These are phyloP conservation scores for Agapanthus africanus DNA, from an alignment of 106 monocot species.

Conservation along the genomic window DNA sequence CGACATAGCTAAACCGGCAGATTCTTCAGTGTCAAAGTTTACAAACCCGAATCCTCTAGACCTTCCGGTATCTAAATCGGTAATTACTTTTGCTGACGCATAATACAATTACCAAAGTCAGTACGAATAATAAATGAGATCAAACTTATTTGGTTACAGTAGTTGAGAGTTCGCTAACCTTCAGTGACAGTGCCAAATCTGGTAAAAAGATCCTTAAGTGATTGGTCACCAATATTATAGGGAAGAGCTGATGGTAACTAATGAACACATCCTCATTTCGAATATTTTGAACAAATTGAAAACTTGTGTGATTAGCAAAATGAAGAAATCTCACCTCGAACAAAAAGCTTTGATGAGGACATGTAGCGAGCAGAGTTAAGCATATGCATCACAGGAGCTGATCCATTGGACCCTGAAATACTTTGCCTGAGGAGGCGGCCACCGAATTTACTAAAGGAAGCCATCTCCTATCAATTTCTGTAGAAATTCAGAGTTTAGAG, in stretches of 20 bases:
- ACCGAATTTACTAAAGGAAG: slow-evolving; percentile 33
- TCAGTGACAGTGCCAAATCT: slow-evolving; percentile 76
- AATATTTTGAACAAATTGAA: background rate
- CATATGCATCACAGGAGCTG: slow-evolving; percentile 10
- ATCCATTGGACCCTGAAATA: background rate
- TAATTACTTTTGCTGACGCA: slow-evolving; percentile 66
- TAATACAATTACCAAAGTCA: background rate
- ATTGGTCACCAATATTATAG: slow-evolving; percentile 51
- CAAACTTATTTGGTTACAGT: too few species aligned
- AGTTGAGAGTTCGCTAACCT: slow-evolving; percentile 59
- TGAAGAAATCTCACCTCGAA: slow-evolving; percentile 36
- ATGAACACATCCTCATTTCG: background rate
- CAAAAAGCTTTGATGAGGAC: slow-evolving; percentile 44
- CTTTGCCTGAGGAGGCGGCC: slow-evolving; percentile 20
- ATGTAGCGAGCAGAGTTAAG: slow-evolving; percentile 27
- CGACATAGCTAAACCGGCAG: slow-evolving; percentile 51
- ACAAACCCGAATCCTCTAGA: slow-evolving; percentile 97
- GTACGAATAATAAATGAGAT: too few species aligned
- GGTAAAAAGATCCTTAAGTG: slow-evolving; percentile 68
- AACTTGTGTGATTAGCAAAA: too few species aligned
- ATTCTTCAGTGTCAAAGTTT: slow-evolving; percentile 44
- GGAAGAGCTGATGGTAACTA: slow-evolving; percentile 55
- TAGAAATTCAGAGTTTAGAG: too few species aligned
- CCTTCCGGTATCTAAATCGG: slow-evolving; percentile 75
- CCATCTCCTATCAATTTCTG: slow-evolving; percentile 23